Percentiles rank a stretch among this genome's conserved stretches.
phyloP scores from a whole-genome alignment of 257 asterid species.

The Nicotiana attenuata region DNA sequence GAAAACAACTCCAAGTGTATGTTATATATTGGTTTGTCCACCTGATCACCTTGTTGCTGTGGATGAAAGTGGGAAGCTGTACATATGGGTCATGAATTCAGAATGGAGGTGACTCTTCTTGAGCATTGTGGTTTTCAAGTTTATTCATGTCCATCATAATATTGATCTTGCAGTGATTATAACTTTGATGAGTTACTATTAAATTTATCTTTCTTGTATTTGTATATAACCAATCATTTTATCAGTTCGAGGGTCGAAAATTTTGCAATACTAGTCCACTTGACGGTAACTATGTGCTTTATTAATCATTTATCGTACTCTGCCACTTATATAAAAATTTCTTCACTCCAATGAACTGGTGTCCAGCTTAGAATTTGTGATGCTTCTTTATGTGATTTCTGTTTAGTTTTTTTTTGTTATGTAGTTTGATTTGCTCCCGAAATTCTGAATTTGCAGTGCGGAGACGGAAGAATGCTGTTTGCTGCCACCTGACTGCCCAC shows the following conservation, averaged over 20 bases:
- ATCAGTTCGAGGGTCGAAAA: background rate
- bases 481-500: constrained; percentile 51
- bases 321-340: background rate
- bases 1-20: constrained; percentile 44
- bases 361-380: background rate
- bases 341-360: background rate
- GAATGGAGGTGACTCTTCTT: constrained; percentile 67
- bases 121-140: background rate
- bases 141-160: background rate
- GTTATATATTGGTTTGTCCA: constrained; percentile 71
- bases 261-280: background rate
- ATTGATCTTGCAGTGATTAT: background rate
- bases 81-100: constrained; percentile 82
- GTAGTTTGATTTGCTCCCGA: constrained; percentile 1
- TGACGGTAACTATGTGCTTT: background rate
- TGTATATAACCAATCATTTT: background rate
- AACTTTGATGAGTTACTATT: background rate
- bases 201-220: background rate
- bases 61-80: constrained; percentile 76
- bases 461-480: constrained; percentile 48
- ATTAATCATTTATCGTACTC: background rate
- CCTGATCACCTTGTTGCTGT: constrained; percentile 74
- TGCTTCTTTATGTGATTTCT: background rate
- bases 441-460: constrained; percentile 51
- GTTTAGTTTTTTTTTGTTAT: background rate